Evolutionary conservation across 768 basidiomycete genomes (phyloP), one percentile per base, ranked within the genome.

Genomic region (Mycena galericulata): DNA sequence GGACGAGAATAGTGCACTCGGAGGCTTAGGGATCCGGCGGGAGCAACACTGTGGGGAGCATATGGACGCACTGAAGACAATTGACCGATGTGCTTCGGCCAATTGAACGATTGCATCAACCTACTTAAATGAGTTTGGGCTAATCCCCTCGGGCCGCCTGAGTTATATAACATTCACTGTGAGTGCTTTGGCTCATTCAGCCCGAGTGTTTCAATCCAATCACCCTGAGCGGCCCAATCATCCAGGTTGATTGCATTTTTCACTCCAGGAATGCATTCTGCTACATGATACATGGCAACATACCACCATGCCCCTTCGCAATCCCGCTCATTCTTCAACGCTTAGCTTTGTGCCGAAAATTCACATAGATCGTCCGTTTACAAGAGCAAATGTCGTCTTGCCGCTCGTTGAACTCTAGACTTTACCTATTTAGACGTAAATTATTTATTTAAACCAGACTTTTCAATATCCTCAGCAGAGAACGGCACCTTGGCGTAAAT

Each of bases 181-280:
- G 53, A 55, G 53, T 55, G 34, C 53, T 55, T 38, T 55, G 53
- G 53, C 53, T 55, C 53, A 55, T 55, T 55, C 34, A 26, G 53
- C 53, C 53, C 36, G 34, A 55, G 53, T 55, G 53, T 55, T 40
- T 55, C 24, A 55, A 55, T 55, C 53, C 34, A 55, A 55, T 38
- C 53, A 51, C 50, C 50, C 53, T 40, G 32, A 40, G 36, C 34
- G 34, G 36, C 34, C 53, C 53, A 55, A 55, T 55, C 53, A 55
- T 55, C 40, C 53, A 40, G 53, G 53, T 55, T 55, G 34, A 55
- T 55, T 55, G 53, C 53, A 55, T 55, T 55, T 55, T 40, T 55
- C 53, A 55, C 53, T 55, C 53, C 53, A 40, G 53, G 53, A 55
- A 55, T 55, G 53, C 53, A 55, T 55, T 55, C 53, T 47, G 46